Evolutionary conservation across 1,139 yeast genomes (phyloP).

Genomic region (Hyphopichia wangnamkhiaoensis): DNA sequence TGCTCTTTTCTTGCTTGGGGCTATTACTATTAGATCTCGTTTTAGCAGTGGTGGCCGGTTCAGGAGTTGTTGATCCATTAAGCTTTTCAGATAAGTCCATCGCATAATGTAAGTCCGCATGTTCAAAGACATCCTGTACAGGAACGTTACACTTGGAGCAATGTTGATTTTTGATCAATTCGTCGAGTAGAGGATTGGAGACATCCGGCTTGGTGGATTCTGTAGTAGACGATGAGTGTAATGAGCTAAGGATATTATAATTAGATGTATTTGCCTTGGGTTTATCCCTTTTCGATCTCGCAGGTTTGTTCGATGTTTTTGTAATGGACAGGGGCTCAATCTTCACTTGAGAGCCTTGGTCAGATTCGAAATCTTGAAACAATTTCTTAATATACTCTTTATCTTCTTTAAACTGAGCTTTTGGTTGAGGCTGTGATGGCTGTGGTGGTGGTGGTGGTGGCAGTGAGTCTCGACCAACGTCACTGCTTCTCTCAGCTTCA

Average conservation of each 20-base stretch:
- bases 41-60: neutral
- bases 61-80: slow-evolving; percentile 13
- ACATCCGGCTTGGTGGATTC: neutral
- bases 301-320: too few relatives aligned
- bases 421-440: neutral
- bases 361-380: slow-evolving; percentile 15
- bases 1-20: neutral
- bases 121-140: slow-evolving; percentile 38
- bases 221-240: neutral
- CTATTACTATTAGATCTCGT: neutral
- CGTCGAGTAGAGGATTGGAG: slow-evolving; percentile 15
- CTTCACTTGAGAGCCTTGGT: too few relatives aligned
- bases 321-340: too few relatives aligned
- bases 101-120: slow-evolving; percentile 43
- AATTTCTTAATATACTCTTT: slow-evolving; percentile 16
- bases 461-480: neutral
- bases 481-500: slow-evolving; percentile 3
- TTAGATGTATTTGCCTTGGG: too few relatives aligned
- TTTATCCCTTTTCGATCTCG: too few relatives aligned
- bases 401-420: slow-evolving; percentile 8
- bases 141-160: slow-evolving; percentile 28
- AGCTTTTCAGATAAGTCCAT: slow-evolving; percentile 34
- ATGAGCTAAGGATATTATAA: neutral
- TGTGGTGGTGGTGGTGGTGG: neutral
- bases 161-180: slow-evolving; percentile 16